Base-by-base conservation (phyloP, 805 yeast species). In the Wickerhamomyces ciferrii region DNA sequence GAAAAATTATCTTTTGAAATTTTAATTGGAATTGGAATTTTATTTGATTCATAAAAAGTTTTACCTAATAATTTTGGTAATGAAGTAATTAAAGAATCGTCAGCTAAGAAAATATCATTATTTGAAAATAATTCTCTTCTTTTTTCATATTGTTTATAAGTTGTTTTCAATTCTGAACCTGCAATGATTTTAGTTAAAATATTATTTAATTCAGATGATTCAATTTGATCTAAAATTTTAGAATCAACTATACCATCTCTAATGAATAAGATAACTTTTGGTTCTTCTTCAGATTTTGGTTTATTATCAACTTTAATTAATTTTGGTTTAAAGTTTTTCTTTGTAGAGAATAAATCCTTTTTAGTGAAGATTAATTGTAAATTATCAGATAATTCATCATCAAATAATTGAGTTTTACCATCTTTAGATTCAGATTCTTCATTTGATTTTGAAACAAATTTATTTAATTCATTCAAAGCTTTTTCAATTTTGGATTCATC, bases 41-140 rank as follows among this genome's bases (percentile, higher is more conserved):
- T 87, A 19, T 74, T 67, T 35, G 76, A 66, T 43, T 73, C 73
- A 62, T 81, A 86, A 61, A 90, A 94, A 3, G 79, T 72, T 67
- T 87, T 87, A 46, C 97, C 97, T 53, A 94, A 70, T 34, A 87
- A 68, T 56, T 83, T 80, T 42, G 99, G 99, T 67, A 94, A 74
- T 49, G 87, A 72, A 25, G 90, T 80, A 45, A 89, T 72, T 41
- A 92, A 71, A 34, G 84, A 82, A 51, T 90, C 96, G 67, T 94
- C 99, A 44, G 88, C 83, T 39, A 94, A 62, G 65, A 94, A 87
- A 50, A 89, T 53, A 57, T 90, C 96, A 61, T 78, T 87, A 48
- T 79, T 81, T 15, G 73, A 63, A 39, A 75, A 66, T 49, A 94
- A 78, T 51, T 81, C 83, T 63, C 97, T 82, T 65, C 90, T 83